Percentiles rank a stretch among this genome's conserved stretches.
Evolutionary conservation across 495 filamentous ascomycete species (phyloP).

Genomic region (Xylaria grammica): DNA sequence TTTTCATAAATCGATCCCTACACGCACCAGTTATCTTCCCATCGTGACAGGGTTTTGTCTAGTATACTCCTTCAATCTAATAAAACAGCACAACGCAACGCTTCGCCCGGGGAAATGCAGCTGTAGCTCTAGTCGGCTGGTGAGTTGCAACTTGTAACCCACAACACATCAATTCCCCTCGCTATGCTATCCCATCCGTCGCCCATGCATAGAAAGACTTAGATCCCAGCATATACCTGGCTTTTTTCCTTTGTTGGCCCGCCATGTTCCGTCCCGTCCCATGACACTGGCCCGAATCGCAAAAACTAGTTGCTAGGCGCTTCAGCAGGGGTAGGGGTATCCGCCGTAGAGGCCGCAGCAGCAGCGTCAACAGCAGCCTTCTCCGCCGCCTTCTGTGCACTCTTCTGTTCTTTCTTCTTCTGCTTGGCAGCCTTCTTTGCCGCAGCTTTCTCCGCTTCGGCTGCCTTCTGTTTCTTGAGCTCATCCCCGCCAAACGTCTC

Average conservation of each 20-base stretch:
- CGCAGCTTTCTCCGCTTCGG: conserved; percentile 67
- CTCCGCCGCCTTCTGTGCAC: conserved; percentile 19
- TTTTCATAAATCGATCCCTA: no score
- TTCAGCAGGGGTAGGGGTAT: neutral
- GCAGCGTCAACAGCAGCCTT: conserved; percentile 4
- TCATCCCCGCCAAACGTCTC: conserved; percentile 65
- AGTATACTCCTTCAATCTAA: no score
- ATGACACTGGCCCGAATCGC: neutral
- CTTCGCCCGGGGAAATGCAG: no score
- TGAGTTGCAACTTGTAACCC: no score
- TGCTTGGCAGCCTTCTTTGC: conserved; percentile 52
- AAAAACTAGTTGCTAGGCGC: neutral
- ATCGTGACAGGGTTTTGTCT: no score
- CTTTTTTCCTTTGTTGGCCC: neutral
- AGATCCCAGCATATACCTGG: neutral
- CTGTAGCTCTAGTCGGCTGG: no score
- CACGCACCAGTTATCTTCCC: no score
- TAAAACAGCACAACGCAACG: no score
- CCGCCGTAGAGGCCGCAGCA: neutral
- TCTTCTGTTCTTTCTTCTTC: conserved; percentile 56
- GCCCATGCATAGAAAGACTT: neutral
- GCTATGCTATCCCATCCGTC: neutral
- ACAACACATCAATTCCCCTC: neutral
- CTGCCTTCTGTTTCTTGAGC: conserved; percentile 33
- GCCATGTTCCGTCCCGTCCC: neutral